A percentile compares a stretch with the other conserved stretches of the same genome.
Evolutionary conservation across 345 rosid genomes (phyloP).

Genomic region (Mercurialis annua): DNA sequence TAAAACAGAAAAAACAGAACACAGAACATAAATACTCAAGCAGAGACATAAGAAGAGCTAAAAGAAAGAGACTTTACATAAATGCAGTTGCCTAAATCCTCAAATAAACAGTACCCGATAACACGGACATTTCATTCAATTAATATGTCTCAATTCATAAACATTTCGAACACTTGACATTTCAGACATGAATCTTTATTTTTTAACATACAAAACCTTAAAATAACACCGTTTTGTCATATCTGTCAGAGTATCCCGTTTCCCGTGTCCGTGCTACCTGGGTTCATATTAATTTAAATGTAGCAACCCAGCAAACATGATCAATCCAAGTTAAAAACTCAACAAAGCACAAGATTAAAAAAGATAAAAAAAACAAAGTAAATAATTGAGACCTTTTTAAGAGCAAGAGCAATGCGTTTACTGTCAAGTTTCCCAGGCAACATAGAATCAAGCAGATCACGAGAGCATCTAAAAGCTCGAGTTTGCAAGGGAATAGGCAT

Average conservation of each 20-base stretch:
- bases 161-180: no score
- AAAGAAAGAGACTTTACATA: neutral
- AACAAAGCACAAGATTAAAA: neutral
- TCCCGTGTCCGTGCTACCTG: no score
- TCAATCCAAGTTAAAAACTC: neutral
- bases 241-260: no score
- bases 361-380: neutral
- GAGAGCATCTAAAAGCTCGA: constrained; percentile 69
- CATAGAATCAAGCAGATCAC: constrained; percentile 70
- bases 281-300: no score
- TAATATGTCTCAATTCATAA: no score
- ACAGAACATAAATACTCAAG: no score
- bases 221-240: no score
- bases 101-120: neutral
- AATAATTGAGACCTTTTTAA: constrained; percentile 56
- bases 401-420: constrained; percentile 86
- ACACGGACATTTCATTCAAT: no score
- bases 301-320: neutral
- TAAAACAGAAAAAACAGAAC: neutral
- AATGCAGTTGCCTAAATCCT: neutral
- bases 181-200: no score
- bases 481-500: constrained; percentile 71
- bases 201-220: no score
- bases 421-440: constrained; percentile 70
- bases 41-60: neutral